phyloP scores from a whole-genome alignment of 2,329 filamentous ascomycete species.

The Sordariomycetes sp. region DNA sequence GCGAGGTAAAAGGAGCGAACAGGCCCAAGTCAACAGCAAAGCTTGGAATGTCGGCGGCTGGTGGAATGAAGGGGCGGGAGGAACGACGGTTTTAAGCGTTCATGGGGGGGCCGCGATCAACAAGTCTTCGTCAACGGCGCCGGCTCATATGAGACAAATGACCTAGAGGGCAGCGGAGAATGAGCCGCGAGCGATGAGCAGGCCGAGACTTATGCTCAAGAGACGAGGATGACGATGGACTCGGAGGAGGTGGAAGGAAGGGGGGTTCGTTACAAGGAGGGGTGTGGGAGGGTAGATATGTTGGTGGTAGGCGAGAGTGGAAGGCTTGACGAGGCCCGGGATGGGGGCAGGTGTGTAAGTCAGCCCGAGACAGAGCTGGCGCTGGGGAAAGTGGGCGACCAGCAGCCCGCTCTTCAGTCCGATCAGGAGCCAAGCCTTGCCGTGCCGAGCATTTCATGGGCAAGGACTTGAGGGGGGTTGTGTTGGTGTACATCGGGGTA shows the following conservation, averaged over 20 bases:
- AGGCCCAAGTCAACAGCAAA: too few relatives aligned
- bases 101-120: background rate
- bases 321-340: background rate
- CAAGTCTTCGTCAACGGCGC: background rate
- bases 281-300: conserved; percentile 4
- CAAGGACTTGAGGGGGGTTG: conserved; percentile 6
- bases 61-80: background rate
- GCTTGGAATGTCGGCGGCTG: background rate
- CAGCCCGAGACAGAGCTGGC: background rate
- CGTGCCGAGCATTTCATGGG: background rate
- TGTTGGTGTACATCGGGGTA: background rate
- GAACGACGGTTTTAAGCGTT: background rate
- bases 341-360: background rate
- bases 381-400: background rate
- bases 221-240: background rate
- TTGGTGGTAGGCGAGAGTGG: background rate
- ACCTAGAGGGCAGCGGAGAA: background rate
- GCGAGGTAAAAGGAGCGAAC: too few relatives aligned
- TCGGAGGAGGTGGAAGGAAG: conserved; percentile 1
- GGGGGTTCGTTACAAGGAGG: background rate
- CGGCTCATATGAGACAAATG: background rate
- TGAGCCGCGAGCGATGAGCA: background rate
- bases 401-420: background rate
- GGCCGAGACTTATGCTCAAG: background rate
- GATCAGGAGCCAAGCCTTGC: background rate